Base-by-base conservation (phyloP, 208 protist species). In the Trypanosoma avium region DNA sequence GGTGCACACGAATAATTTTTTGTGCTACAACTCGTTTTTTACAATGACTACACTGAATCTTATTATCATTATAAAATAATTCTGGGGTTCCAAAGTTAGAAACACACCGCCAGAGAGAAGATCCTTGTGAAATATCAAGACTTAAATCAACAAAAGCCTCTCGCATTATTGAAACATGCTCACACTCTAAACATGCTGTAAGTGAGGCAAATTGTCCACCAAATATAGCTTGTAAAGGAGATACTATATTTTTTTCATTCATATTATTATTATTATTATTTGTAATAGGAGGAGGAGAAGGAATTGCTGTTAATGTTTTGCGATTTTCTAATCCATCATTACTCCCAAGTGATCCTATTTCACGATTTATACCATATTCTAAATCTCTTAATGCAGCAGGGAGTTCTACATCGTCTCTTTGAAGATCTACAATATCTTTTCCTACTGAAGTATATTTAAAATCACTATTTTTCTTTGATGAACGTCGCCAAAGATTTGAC, bases 141-240 rank as follows among this genome's bases (percentile, higher is more conserved):
- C 78, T 88, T 12, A 97, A 59, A 61, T 96, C 93, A 12, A 94
- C 65, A 68, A 96, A 97, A 0, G 71, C 69, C 73, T 97, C 91
- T 1, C 84, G 70, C 7, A 77, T 67, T 0, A 74, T 58, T 40
- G 75, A 80, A 21, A 90, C 70, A 24, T 65, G 77, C 43, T 82
- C 75, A 73, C 89, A 95, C 75, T 91, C 76, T 9, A 89, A 69
- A 56, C 89, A 95, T 9, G 75, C 82, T 33, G 82, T 92, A 12
- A 92, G 57, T 22, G 86, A 90, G 36, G 59, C 81, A 53, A 92
- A 92, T 58, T 86, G 65, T 13, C 90, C 90, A 54, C 84, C 68
- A 38, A 95, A 60, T 48, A 95, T 90, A 17, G 72, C 69, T 56
- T 95, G 77, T 50, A 95, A 53, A 19, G 86, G 83, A 15, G 83